Conservation (phyloP, 1,284 basidiomycete genomes). For the Exsudoporus floridanus region DNA sequence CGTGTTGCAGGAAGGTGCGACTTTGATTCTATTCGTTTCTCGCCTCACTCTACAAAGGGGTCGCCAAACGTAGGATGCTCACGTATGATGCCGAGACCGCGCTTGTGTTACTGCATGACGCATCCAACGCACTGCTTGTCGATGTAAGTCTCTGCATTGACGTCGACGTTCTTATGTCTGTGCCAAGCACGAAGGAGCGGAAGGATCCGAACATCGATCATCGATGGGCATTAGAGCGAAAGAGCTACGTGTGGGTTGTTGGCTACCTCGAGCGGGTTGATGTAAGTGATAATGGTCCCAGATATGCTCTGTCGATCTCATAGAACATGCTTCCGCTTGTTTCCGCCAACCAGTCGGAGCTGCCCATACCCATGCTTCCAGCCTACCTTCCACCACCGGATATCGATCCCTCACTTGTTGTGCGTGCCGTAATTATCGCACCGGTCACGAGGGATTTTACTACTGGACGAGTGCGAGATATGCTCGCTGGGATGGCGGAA, state of each 20-base stretch:
- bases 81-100: slow-evolving; percentile 49
- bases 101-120: slow-evolving; percentile 48
- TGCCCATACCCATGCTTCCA: slow-evolving; percentile 43
- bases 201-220: slow-evolving; percentile 23
- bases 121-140: slow-evolving; percentile 47
- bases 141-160: slow-evolving; percentile 53
- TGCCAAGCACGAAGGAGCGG: neutral
- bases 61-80: slow-evolving; percentile 44
- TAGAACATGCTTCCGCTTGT: slow-evolving; percentile 13
- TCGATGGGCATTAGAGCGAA: slow-evolving; percentile 52
- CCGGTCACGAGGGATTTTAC: slow-evolving; percentile 45
- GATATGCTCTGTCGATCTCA: slow-evolving; percentile 12
- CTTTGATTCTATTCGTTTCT: slow-evolving; percentile 21
- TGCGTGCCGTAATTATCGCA: slow-evolving; percentile 52
- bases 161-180: slow-evolving; percentile 24
- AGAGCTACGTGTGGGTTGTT: slow-evolving; percentile 49
- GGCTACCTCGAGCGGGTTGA: slow-evolving; percentile 52
- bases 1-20: slow-evolving; percentile 49
- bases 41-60: slow-evolving; percentile 12
- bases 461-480: slow-evolving; percentile 21
- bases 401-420: slow-evolving; percentile 42
- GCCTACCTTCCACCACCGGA: slow-evolving; percentile 37
- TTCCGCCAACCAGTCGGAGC: slow-evolving; percentile 29
- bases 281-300: slow-evolving; percentile 35
- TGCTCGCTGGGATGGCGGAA: slow-evolving; percentile 24